These are phyloP conservation scores for Taxawa tesnikishii DNA, from an alignment of 2,329 filamentous ascomycete species.

Conservation along the genomic window DNA sequence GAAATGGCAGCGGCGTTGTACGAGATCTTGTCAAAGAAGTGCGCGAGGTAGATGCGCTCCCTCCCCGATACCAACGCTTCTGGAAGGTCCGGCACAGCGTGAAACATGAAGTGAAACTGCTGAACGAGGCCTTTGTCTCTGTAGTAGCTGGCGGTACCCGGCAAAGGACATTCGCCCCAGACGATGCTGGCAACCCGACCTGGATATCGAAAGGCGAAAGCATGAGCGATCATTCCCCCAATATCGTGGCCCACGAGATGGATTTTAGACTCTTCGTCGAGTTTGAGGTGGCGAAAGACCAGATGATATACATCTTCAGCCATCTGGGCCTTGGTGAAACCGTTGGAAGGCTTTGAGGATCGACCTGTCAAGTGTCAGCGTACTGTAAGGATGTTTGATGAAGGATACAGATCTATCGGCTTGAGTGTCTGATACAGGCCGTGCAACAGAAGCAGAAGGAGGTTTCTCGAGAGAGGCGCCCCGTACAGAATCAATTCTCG, in stretches of 20 bases:
- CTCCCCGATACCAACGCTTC: conserved; percentile 24
- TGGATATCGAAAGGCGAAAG: conserved; percentile 25
- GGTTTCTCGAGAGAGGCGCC: too few species aligned
- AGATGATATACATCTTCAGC: conserved; percentile 25
- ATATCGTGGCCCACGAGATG: conserved; percentile 37
- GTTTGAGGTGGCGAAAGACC: conserved; percentile 15
- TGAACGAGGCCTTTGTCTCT: conserved; percentile 9
- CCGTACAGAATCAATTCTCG: too few species aligned
- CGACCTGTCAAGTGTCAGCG: too few species aligned
- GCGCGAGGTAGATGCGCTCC: conserved; percentile 27
- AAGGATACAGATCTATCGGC: too few species aligned
- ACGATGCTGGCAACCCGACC: conserved; percentile 22
- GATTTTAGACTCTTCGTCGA: conserved; percentile 19
- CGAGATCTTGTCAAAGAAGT: conserved; percentile 27
- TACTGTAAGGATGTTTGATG: too few species aligned
- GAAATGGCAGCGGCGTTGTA: conserved; percentile 24
- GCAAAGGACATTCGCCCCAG: conserved; percentile 31
- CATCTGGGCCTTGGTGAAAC: conserved; percentile 28
- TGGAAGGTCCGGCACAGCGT: conserved; percentile 23
- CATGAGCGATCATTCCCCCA: conserved; percentile 33
- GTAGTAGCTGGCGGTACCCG: conserved; percentile 22
- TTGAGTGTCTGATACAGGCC: too few species aligned
- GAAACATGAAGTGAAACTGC: conserved; percentile 29
- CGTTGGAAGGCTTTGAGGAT: conserved; percentile 22
- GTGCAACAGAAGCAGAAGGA: too few species aligned